Conservation (phyloP, 2,329 filamentous ascomycete genomes). For the Cladophialophora exuberans region DNA sequence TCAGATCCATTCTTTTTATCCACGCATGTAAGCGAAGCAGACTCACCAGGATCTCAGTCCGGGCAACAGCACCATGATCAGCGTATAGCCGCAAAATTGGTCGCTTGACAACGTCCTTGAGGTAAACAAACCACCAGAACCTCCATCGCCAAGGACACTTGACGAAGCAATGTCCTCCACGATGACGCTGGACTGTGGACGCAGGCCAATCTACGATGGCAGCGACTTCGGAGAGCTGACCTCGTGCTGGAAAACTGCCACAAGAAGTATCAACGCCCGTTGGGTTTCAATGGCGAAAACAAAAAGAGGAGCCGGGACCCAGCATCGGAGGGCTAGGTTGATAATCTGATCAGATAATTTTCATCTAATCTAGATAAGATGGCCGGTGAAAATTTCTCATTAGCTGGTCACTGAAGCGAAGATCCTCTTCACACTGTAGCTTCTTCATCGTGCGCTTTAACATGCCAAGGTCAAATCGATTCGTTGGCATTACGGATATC, state of each 20-base stretch:
- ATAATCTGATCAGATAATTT: conserved; percentile 15
- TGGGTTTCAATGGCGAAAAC: not conserved
- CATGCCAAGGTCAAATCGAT: not conserved
- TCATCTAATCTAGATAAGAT: conserved; percentile 19
- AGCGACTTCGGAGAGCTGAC: conserved; percentile 3
- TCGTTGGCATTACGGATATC: not conserved
- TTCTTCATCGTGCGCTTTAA: not conserved
- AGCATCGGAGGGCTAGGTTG: not conserved
- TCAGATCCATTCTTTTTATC: not conserved
- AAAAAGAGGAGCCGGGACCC: not conserved
- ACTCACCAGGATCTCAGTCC: not conserved
- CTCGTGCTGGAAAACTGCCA: not conserved
- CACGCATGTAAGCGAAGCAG: not conserved
- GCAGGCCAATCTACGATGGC: not conserved
- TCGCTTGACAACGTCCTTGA: not conserved
- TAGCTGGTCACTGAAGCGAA: not conserved
- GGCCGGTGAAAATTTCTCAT: not conserved
- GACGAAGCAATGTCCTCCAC: not conserved
- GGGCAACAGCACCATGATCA: conserved; percentile 1
- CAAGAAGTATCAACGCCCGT: not conserved
- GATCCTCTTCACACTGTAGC: conserved; percentile 3
- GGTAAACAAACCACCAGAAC: not conserved
- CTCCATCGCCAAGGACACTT: too few species aligned
- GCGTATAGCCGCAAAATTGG: not conserved
- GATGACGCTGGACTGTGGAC: not conserved